Conservation (phyloP, 331 rosid genomes). For the Stylosanthes scabra region DNA sequence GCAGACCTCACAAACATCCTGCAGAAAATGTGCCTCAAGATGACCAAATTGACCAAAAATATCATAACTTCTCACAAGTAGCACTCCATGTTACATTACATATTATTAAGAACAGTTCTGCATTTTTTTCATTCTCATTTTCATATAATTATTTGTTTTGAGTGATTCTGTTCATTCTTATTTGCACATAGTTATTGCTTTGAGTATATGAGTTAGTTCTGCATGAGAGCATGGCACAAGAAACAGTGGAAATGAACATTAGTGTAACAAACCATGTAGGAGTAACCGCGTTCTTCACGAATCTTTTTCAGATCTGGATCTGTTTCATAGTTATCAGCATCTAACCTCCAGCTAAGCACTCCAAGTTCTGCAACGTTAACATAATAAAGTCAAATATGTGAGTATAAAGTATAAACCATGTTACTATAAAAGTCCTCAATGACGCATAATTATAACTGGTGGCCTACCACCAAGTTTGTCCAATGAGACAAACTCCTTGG, state of each 20-base stretch:
- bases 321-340: slow-evolving; percentile 80
- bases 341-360: slow-evolving; percentile 91
- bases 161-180: neutral
- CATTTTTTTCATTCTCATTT: neutral
- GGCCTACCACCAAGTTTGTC: slow-evolving; percentile 76
- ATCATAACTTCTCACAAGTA: neutral
- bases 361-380: slow-evolving; percentile 78
- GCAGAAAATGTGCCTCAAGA: slow-evolving; percentile 30
- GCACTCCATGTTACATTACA: neutral
- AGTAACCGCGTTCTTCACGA: slow-evolving; percentile 88
- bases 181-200: neutral
- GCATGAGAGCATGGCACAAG: neutral
- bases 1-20: slow-evolving; percentile 96
- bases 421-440: neutral
- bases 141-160: no score
- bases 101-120: slow-evolving; percentile 4
- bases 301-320: slow-evolving; percentile 93
- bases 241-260: slow-evolving; percentile 10
- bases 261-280: slow-evolving; percentile 69
- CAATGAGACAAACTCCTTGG: slow-evolving; percentile 81
- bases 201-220: neutral
- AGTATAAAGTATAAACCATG: neutral
- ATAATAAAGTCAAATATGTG: no score
- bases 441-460: slow-evolving; percentile 17
- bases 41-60: neutral